These are phyloP conservation scores for Trametes maxima DNA, from an alignment of 768 basidiomycete genomes.

Conservation along the genomic window DNA sequence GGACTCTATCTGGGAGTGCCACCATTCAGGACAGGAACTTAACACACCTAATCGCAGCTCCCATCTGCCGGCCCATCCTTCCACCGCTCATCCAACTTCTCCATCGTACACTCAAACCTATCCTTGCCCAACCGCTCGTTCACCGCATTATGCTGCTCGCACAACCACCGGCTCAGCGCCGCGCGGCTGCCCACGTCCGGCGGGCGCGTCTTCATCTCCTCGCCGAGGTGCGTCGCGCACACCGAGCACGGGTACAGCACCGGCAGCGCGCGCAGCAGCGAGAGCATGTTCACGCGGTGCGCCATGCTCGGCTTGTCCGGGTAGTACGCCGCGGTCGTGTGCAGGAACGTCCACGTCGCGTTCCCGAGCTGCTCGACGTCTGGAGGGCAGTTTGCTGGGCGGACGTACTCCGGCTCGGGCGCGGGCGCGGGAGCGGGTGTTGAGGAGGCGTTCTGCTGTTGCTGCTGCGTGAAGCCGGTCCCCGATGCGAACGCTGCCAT, in stretches of 20 bases:
- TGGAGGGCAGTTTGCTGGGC: constrained; percentile 77
- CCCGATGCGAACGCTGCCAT: constrained; percentile 39
- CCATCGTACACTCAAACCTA: constrained; percentile 68
- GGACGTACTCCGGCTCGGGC: constrained; percentile 39
- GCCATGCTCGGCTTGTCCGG: constrained; percentile 75
- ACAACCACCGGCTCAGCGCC: constrained; percentile 82
- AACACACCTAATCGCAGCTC: constrained; percentile 63
- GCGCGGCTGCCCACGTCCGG: constrained; percentile 78
- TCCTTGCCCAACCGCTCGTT: constrained; percentile 86
- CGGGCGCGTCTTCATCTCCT: constrained; percentile 63
- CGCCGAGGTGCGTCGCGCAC: constrained; percentile 83
- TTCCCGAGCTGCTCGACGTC: constrained; percentile 89
- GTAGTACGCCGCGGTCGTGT: constrained; percentile 94
- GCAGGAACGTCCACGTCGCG: constrained; percentile 96
- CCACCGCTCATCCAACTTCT: constrained; percentile 86
- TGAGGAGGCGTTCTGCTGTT: constrained; percentile 1
- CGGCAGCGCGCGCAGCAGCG: constrained; percentile 76
- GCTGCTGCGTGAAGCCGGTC: constrained; percentile 28
- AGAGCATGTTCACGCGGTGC: constrained; percentile 84
- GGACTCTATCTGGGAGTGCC: background rate
- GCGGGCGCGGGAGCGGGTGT: constrained; percentile 9
- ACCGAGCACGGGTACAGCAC: constrained; percentile 84
- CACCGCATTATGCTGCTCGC: constrained; percentile 91
- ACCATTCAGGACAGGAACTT: background rate
- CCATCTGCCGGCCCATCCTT: constrained; percentile 88